Evolutionary conservation across 768 basidiomycete species (phyloP), one percentile per base, ranked within the genome.

Genomic region (Mycena galericulata): DNA sequence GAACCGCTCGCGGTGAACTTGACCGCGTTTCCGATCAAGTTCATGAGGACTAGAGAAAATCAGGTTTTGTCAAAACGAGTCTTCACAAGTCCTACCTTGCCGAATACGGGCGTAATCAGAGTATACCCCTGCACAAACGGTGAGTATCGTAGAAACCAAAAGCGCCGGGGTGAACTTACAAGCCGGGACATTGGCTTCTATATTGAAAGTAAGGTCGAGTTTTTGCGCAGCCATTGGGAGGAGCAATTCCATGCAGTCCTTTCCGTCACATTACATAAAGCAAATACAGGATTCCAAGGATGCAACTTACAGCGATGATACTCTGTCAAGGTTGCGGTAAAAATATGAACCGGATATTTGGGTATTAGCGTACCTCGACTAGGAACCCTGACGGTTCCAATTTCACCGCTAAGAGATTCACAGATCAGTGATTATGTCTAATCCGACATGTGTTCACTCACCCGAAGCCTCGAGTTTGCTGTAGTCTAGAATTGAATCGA

Each of bases 231-330:
- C 91, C 89, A 91, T 90, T 0, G 91, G 90, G 1, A 92, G 81
- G 0, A 93, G 79, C 22, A 93, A 82, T 74, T 93, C 92, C 89
- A 92, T 89, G 76, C 91, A 92, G 75, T 93, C 92, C 90, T 90
- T 58, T 32, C 9, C 49, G 40, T 29, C 53, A 41, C 45, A 24
- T n/a, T 46, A 46, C 11, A 22, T 36, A 9, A 54, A 20, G 29
- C 1, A 36, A 2, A 8, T 36, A 36, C 45, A 20, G n/a, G 5
- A 9, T 22, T 24, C 15, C 26, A 66, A 41, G 14, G 34, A 45
- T 46, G 20, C 27, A 9, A 77, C 86, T 32, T 70, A 90, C 90
- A 10, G 91, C 92, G 53, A 92, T 87, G 26, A 91, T 86, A 72
- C 90, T 89, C 86, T 88, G 59, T 6, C 68, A 41, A 6, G 18